A percentile compares a stretch with the other conserved stretches of the same genome.
phyloP scores from a whole-genome alignment of 768 basidiomycete species.

The Mycena vitilis region DNA sequence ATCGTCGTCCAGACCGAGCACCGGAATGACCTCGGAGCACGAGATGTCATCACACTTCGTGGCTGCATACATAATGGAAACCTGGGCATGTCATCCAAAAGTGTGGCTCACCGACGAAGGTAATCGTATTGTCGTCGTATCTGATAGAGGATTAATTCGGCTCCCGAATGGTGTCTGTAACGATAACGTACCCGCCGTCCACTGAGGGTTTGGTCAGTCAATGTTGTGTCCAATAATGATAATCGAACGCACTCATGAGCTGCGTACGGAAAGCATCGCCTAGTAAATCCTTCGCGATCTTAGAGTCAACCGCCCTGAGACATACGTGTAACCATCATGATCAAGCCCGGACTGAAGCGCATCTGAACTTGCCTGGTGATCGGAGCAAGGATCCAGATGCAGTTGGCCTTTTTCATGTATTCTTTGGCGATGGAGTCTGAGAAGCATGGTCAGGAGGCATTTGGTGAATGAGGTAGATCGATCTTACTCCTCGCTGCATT shows the following conservation, averaged over 20 bases:
- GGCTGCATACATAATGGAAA: conserved; percentile 46
- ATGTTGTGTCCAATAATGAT: background rate
- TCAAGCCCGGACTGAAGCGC: background rate
- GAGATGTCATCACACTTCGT: conserved; percentile 75
- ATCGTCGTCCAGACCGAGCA: conserved; percentile 64
- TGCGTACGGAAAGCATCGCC: conserved; percentile 75
- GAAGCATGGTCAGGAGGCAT: background rate
- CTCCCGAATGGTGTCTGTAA: background rate
- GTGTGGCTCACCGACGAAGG: conserved; percentile 64
- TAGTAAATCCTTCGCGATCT: conserved; percentile 72
- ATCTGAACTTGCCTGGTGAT: conserved; percentile 50
- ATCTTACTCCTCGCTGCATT: conserved; percentile 68
- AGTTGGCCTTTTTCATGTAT: conserved; percentile 75
- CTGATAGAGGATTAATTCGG: conserved; percentile 41
- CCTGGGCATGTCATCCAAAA: background rate
- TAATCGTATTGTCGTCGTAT: conserved; percentile 69
- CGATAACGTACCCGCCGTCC: conserved; percentile 56
- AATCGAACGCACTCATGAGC: conserved; percentile 61
- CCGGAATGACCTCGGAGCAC: conserved; percentile 65
- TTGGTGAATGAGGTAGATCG: no score
- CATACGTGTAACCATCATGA: background rate
- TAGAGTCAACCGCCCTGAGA: conserved; percentile 68
- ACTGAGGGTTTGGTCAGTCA: background rate
- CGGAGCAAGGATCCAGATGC: conserved; percentile 76
- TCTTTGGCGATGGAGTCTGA: conserved; percentile 62